phyloP scores from a whole-genome alignment of 2,329 filamentous ascomycete species.

The Scopulariopsis brevicaulis region DNA sequence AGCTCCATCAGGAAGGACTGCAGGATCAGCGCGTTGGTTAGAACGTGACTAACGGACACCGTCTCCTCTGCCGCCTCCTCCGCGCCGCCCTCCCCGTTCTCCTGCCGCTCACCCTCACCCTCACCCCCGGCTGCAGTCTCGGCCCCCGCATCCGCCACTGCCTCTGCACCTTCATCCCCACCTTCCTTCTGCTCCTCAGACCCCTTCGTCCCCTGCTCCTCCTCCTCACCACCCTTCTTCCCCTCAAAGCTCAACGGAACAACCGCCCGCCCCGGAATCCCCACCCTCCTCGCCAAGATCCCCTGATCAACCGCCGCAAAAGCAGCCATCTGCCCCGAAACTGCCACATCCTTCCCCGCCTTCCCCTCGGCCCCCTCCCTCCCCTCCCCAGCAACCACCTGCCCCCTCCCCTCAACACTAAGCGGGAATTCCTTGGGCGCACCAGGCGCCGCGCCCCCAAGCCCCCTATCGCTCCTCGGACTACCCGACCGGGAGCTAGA shows the following conservation, averaged over 20 bases:
- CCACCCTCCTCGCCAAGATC: constrained; percentile 44
- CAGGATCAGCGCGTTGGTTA: constrained; percentile 70
- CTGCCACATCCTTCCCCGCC: constrained; percentile 5
- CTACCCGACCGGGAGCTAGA: constrained; percentile 39
- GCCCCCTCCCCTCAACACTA: constrained; percentile 21
- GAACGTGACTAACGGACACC: constrained; percentile 63
- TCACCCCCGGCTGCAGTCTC: constrained; percentile 11
- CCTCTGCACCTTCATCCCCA: constrained; percentile 7
- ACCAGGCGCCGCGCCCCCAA: constrained; percentile 15
- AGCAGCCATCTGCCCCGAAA: constrained; percentile 42
- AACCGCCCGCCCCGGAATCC: constrained; percentile 29
- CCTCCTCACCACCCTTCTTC: constrained; percentile 5
- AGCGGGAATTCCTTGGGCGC: constrained; percentile 30
- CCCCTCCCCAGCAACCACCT: constrained; percentile 28
- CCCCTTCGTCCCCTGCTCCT: constrained; percentile 6
- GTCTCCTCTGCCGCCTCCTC: constrained; percentile 17
- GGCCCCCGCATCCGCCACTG: constrained; percentile 8
- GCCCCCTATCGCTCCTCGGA: constrained; percentile 33
- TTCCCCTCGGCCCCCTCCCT: constrained; percentile 12
- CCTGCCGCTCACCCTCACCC: constrained; percentile 1
- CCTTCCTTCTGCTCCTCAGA: constrained; percentile 11
- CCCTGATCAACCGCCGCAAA: constrained; percentile 55
- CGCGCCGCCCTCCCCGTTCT: constrained; percentile 6
- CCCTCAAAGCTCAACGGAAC: constrained; percentile 33
- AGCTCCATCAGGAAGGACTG: constrained; percentile 74